phyloP scores from a whole-genome alignment of 2,329 filamentous ascomycete species.

The Hypocreales sp. region DNA sequence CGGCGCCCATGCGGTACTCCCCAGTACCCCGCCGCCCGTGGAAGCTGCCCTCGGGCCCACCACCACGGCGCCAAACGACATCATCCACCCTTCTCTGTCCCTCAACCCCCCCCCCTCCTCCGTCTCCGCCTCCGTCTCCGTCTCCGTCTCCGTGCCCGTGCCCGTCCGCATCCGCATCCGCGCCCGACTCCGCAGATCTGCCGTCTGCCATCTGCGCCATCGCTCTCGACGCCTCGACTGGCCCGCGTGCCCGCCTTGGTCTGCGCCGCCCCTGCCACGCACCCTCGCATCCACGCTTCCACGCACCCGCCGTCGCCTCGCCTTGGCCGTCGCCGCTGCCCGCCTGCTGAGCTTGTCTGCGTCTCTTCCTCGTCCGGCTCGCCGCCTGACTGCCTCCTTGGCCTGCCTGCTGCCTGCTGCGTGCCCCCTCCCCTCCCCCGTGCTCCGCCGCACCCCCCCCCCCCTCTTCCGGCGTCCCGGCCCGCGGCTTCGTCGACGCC shows the following conservation, averaged over 20 bases:
- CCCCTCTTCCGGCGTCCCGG: neutral
- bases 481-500: neutral
- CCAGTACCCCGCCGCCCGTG: constrained; percentile 3
- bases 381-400: no score
- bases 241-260: no score
- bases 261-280: no score
- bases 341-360: neutral
- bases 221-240: constrained; percentile 6
- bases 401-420: no score
- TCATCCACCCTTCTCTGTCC: no score
- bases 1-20: constrained; percentile 1
- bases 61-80: constrained; percentile 9
- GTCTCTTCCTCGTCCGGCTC: constrained; percentile 1
- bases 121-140: no score
- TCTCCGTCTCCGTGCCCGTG: no score
- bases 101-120: no score
- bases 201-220: constrained; percentile 2
- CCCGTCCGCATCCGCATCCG: constrained; percentile 4
- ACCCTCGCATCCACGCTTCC: no score
- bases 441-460: no score
- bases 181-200: constrained; percentile 2
- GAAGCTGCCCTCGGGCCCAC: constrained; percentile 8
- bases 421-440: no score
- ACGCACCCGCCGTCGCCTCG: neutral
- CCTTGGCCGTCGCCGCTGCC: neutral